Base-by-base conservation (phyloP, 768 basidiomycete species). In the Leucocoprinus birnbaumii region DNA sequence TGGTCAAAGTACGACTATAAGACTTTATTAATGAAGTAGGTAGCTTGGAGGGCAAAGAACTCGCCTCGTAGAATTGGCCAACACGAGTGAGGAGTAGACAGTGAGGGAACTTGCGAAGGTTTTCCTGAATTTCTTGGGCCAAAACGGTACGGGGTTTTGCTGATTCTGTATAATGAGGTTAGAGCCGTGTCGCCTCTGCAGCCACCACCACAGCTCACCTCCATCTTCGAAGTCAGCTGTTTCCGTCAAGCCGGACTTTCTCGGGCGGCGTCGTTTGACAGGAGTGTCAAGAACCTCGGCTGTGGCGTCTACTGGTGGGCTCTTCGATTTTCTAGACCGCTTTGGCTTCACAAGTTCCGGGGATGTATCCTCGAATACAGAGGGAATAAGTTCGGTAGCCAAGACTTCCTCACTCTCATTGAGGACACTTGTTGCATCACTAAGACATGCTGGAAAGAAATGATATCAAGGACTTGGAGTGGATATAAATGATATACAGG, bases 61-160 rank as follows among this genome's bases (percentile, higher is more conserved):
- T 38, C 66, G 92, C 95, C 81, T 98, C 95, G 65, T 96, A 98
- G 68, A 98, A 98, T 62, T 93, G 87, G 13, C 95, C 95, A 10
- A 98, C 94, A 51, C 92, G 83, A 7, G 94, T 98, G 16, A 98
- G 78, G 22, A 98, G 75, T 25, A 97, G 78, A 65, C 94, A 95
- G 62, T 94, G 89, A 19, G 95, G 89, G 64, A 93, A 97, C 45
- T 73, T 81, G 38, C 75, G 71, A 18, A 89, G 75, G 63, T 97
- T 93, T 22, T 79, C 69, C 58, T 82, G 75, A 27, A 98, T 86
- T 59, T 85, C 86, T 42, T 66, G 76, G 2, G 91, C 87, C 19
- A 96, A 78, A 45, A 77, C 69, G 16, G 68, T 73, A n/a, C 66
- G 68, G 34, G 74, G 69, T 25, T 55, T 22, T 27, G 51, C 42